A percentile compares a stretch with the other conserved stretches of the same genome.
These are phyloP conservation scores for Westerdykella aurantiaca DNA, from an alignment of 2,329 filamentous ascomycete genomes.

Conservation along the genomic window DNA sequence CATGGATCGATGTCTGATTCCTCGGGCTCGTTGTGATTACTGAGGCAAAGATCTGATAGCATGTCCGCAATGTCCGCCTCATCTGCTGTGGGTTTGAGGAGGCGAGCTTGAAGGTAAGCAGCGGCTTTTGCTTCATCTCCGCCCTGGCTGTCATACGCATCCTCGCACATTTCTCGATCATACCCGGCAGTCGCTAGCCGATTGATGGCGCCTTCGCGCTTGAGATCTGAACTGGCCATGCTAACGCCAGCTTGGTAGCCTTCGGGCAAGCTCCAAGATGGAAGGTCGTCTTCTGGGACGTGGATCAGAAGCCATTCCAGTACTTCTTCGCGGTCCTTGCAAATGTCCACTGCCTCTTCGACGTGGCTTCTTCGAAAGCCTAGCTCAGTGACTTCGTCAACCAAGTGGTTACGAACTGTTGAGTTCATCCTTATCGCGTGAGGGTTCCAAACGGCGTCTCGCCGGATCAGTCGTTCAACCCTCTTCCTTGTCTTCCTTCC, in stretches of 20 bases:
- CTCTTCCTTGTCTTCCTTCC: constrained; percentile 71
- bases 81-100: constrained; percentile 45
- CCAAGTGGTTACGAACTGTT: constrained; percentile 52
- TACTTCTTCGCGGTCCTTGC: constrained; percentile 86
- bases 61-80: constrained; percentile 27
- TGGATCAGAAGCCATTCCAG: constrained; percentile 96
- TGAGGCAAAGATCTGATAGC: constrained; percentile 26
- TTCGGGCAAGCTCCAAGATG: constrained; percentile 84
- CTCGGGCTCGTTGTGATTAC: constrained; percentile 44
- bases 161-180: constrained; percentile 73
- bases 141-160: constrained; percentile 62
- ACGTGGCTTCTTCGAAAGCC: constrained; percentile 87
- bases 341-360: constrained; percentile 79
- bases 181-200: constrained; percentile 79
- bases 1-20: constrained; percentile 52
- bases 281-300: constrained; percentile 95
- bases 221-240: constrained; percentile 75
- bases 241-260: constrained; percentile 86
- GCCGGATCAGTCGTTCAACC: constrained; percentile 72
- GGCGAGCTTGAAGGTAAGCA: constrained; percentile 67
- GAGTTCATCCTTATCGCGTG: constrained; percentile 62
- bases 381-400: constrained; percentile 69
- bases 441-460: constrained; percentile 81
- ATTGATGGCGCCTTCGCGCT: constrained; percentile 74
- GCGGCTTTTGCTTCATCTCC: constrained; percentile 74